A percentile compares a stretch with the other conserved stretches of the same genome.
Evolutionary conservation across 2,329 filamentous ascomycete genomes (phyloP).

Genomic region (Alternaria hordeiaustralica): DNA sequence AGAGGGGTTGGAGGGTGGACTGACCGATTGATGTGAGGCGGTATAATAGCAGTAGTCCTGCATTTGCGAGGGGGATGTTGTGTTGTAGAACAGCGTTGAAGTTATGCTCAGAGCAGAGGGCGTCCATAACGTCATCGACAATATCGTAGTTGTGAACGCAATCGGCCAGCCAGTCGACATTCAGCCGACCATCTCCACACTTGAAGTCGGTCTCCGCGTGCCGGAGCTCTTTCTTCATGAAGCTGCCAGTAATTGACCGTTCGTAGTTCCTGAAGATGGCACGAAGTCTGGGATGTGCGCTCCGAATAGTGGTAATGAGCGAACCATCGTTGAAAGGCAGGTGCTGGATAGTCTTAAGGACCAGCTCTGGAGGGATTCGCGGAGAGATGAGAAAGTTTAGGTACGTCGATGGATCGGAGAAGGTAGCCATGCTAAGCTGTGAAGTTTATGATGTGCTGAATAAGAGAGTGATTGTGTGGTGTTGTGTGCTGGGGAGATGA

Average conservation of each 20-base stretch:
- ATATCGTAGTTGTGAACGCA: conserved; percentile 40
- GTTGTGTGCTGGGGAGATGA: not conserved
- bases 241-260: conserved; percentile 29
- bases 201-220: conserved; percentile 40
- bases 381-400: conserved; percentile 20
- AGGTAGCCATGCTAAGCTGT: conserved; percentile 17
- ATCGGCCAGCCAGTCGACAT: conserved; percentile 32
- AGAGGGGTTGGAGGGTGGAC: not conserved
- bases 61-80: conserved; percentile 35
- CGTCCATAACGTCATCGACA: conserved; percentile 41
- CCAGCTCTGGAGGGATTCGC: conserved; percentile 34
- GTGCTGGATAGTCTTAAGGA: conserved; percentile 35
- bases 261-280: conserved; percentile 33
- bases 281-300: conserved; percentile 26
- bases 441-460: not conserved
- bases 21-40: conserved; percentile 26
- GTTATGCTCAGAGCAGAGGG: conserved; percentile 34
- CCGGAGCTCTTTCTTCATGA: conserved; percentile 32
- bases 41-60: conserved; percentile 38
- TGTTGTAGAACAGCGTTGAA: conserved; percentile 31
- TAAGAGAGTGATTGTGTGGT: not conserved
- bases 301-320: conserved; percentile 23
- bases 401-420: not conserved
- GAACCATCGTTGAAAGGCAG: conserved; percentile 34
- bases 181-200: conserved; percentile 8